Evolutionary conservation across 163 green algal species (phyloP), one percentile per base, ranked within the genome.

Genomic region (Scenedesmus sp.): DNA sequence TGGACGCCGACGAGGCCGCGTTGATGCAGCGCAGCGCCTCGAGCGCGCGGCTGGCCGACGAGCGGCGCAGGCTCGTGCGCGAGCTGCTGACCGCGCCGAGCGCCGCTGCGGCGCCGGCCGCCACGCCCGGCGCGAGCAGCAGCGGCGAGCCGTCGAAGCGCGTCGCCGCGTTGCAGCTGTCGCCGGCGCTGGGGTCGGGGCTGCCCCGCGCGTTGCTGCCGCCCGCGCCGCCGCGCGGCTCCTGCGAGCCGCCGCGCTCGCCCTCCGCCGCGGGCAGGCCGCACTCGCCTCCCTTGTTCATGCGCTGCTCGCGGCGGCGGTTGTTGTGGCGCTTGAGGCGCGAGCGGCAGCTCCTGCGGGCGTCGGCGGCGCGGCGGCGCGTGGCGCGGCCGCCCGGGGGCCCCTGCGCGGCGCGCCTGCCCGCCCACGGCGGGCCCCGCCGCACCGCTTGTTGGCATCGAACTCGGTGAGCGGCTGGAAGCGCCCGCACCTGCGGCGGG

Each of bases 281-380:
- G 33, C 47, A 67, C 62, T 77, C 36, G 20, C 28, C 28, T 14
- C 54, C 31, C 58, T 67, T 77, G 69, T 64, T 58, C 24, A 67
- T 53, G 13, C 69, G 69, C 54, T 77, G 69, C 29, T 77, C 69
- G 24, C 69, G 69, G 2, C 69, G 69, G 5, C 69, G 39, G 69
- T 77, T 77, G 69, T 77, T 77, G 54, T 77, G 69, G 42, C 69
- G 69, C 54, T 77, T 77, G 18, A 77, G 39, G 1, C 69, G 69
- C 3, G 69, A 44, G 28, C 69, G 69, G 54, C 69, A 77, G 34
- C 67, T 77, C 53, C 67, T 77, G 33, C 53, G 56, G 26, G 36
- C n/a, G n/a, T n/a, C n/a, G n/a, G n/a, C n/a, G n/a, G n/a, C n/a
- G n/a, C n/a, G n/a, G n/a, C n/a, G n/a, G n/a, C n/a, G n/a, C n/a